Conservation (phyloP, 2,329 filamentous ascomycete species). For the Scedosporium apiospermum region DNA sequence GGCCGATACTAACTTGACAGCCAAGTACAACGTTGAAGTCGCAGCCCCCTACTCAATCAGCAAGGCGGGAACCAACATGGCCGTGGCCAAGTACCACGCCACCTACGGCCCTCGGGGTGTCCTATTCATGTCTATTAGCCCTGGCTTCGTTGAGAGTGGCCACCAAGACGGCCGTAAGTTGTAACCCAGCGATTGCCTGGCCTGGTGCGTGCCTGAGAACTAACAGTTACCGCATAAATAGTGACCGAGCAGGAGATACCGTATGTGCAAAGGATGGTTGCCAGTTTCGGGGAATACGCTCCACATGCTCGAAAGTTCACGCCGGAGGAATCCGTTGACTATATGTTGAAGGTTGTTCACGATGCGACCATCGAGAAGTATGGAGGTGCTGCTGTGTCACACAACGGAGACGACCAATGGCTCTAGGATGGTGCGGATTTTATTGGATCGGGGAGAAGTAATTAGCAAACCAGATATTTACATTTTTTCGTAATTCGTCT, state of each 20-base stretch:
- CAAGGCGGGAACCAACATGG: slow-evolving; percentile 43
- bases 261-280: neutral
- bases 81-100: slow-evolving; percentile 42
- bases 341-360: neutral
- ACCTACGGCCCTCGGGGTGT: slow-evolving; percentile 40
- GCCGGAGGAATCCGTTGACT: neutral
- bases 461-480: no score
- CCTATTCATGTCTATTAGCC: slow-evolving; percentile 40
- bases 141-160: slow-evolving; percentile 38
- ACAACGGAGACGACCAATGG: neutral
- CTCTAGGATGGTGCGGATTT: neutral
- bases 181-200: neutral
- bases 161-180: slow-evolving; percentile 16
- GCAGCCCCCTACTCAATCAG: slow-evolving; percentile 32
- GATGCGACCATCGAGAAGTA: neutral
- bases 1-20: slow-evolving; percentile 34
- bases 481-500: no score
- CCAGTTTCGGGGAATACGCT: neutral
- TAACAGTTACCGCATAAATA: neutral
- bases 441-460: slow-evolving; percentile 1
- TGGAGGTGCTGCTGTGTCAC: neutral
- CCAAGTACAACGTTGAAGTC: slow-evolving; percentile 23
- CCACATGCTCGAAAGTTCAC: neutral
- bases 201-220: neutral
- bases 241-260: neutral